Evolutionary conservation across 2,329 filamentous ascomycete species (phyloP).

Genomic region (Xylariales sp.): DNA sequence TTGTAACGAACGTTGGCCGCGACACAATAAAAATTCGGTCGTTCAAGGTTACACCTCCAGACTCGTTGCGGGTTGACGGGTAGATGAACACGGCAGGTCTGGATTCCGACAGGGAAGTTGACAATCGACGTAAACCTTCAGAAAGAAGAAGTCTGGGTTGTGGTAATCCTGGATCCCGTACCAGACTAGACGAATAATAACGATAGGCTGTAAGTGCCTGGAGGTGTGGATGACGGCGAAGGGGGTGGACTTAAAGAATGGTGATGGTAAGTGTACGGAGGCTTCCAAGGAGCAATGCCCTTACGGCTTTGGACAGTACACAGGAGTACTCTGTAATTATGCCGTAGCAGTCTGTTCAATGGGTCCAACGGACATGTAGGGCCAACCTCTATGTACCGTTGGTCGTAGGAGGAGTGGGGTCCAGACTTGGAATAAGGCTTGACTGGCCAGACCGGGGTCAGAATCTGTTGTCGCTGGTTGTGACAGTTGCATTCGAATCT

Average conservation of each 20-base stretch:
- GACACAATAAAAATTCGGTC: too few relatives aligned
- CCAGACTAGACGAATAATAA: not conserved
- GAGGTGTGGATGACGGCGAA: conserved; percentile 1
- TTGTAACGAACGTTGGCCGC: too few relatives aligned
- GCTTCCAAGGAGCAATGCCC: conserved; percentile 1
- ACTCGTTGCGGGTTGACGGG: too few relatives aligned
- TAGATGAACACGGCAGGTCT: not conserved
- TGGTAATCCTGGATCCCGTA: not conserved
- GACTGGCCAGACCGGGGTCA: conserved; percentile 1
- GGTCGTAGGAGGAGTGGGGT: not conserved
- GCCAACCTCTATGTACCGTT: not conserved
- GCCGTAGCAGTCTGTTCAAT: not conserved
- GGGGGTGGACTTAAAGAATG: conserved; percentile 3
- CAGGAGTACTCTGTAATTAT: not conserved
- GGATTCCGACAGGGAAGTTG: not conserved
- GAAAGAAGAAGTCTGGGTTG: not conserved
- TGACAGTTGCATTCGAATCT: not conserved
- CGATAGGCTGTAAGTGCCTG: not conserved
- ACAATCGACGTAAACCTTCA: not conserved
- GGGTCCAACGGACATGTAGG: not conserved
- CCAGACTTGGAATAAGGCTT: not conserved
- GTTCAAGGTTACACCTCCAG: too few relatives aligned
- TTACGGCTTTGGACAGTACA: not conserved
- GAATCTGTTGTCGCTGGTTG: not conserved
- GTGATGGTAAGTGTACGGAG: not conserved